A percentile compares a stretch with the other conserved stretches of the same genome.
These are phyloP conservation scores for Hydnomerulius pinastri DNA, from an alignment of 768 basidiomycete genomes.

Conservation along the genomic window DNA sequence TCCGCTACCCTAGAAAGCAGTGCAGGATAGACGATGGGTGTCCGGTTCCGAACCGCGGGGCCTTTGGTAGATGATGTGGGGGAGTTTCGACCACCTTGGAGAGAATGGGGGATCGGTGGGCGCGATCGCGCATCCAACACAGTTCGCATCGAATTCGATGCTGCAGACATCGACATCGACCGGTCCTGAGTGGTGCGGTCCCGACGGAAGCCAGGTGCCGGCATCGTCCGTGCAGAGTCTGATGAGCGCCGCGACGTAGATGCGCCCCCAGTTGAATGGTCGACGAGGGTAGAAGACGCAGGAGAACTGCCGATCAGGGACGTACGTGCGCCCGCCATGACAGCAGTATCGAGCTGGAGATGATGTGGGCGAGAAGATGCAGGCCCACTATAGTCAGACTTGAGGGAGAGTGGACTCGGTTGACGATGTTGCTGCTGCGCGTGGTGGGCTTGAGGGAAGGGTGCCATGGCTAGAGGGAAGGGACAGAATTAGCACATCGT, in stretches of 20 bases:
- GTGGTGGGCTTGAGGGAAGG: slow-evolving; percentile 25
- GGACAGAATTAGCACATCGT: slow-evolving; percentile 26
- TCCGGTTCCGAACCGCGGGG: slow-evolving; percentile 44
- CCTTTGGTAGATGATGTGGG: slow-evolving; percentile 38
- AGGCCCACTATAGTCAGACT: slow-evolving; percentile 39
- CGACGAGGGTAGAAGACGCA: slow-evolving; percentile 41
- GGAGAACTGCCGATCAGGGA: slow-evolving; percentile 47
- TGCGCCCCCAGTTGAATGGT: slow-evolving; percentile 27
- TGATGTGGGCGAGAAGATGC: slow-evolving; percentile 43
- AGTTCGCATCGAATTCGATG: slow-evolving; percentile 52
- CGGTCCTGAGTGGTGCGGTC: slow-evolving; percentile 69
- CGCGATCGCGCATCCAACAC: slow-evolving; percentile 41
- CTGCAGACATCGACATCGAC: slow-evolving; percentile 74
- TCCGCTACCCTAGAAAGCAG: slow-evolving; percentile 92
- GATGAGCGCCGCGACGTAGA: slow-evolving; percentile 58
- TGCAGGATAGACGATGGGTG: slow-evolving; percentile 92
- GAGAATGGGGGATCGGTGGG: slow-evolving; percentile 32
- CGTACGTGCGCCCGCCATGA: slow-evolving; percentile 42
- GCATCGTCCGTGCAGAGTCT: slow-evolving; percentile 67
- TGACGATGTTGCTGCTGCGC: slow-evolving; percentile 30
- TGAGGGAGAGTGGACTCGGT: slow-evolving; percentile 40
- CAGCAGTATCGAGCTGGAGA: slow-evolving; percentile 61
- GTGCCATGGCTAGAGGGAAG: slow-evolving; percentile 25
- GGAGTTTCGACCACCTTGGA: slow-evolving; percentile 42
- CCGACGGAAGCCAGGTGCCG: slow-evolving; percentile 52